Percentiles rank a stretch among this genome's conserved stretches.
Evolutionary conservation across 139 green algal species (phyloP).

Genomic region (Chlamydomonas applanata): DNA sequence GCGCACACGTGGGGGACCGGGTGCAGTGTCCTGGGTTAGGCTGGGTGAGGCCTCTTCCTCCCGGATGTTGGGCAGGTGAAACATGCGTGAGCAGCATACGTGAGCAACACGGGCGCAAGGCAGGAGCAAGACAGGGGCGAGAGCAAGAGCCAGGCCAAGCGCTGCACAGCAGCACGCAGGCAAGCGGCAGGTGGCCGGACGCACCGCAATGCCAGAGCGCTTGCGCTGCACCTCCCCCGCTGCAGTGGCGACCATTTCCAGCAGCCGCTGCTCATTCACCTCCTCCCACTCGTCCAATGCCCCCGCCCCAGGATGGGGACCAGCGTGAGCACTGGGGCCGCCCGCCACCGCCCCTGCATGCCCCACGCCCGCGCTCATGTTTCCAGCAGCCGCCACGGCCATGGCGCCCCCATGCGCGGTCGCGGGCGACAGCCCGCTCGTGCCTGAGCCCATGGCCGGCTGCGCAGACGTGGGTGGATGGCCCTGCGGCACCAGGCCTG

Average conservation of each 20-base stretch:
- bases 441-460: too few relatives aligned
- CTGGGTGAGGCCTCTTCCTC: too few relatives aligned
- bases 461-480: too few relatives aligned
- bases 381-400: background rate
- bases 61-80: background rate
- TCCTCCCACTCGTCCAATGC: slow-evolving; percentile 34
- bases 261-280: slow-evolving; percentile 20
- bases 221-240: background rate
- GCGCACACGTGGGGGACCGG: too few relatives aligned
- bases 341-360: background rate
- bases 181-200: background rate
- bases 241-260: slow-evolving; percentile 1
- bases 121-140: too few relatives aligned
- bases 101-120: too few relatives aligned
- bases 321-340: background rate
- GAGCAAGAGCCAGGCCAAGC: too few relatives aligned
- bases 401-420: background rate
- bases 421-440: too few relatives aligned
- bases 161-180: background rate
- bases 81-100: too few relatives aligned
- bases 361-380: background rate
- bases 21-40: too few relatives aligned
- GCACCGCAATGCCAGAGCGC: slow-evolving; percentile 21
- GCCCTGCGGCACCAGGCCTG: too few relatives aligned
- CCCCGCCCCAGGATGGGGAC: background rate